Base-by-base conservation (phyloP, 2,329 filamentous ascomycete genomes). In the Arthrobotrys sphaeroides region DNA sequence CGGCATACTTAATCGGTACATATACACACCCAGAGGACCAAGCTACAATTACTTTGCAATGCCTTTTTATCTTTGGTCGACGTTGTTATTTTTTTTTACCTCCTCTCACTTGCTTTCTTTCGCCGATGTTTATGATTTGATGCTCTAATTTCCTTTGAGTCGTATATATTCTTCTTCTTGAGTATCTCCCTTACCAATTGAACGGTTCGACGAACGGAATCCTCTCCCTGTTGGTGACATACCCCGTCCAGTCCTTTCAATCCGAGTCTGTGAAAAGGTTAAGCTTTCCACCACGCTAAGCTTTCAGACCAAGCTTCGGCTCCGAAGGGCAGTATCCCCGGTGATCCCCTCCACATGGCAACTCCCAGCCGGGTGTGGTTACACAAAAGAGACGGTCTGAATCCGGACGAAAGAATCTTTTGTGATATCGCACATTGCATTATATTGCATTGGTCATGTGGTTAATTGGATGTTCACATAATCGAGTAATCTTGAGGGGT, bases 21-120 rank as follows among this genome's bases (percentile, higher is more conserved):
- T 55, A 55, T 55, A 55, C 51, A n/a, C n/a, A 55, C 31, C 51
- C 18, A 16, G 31, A 28, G 51, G 51, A 55, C n/a, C n/a, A n/a
- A 55, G 26, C 47, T 33, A 53, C 13, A 33, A 10, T 10, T 33
- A 33, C 31, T 24, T n/a, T 13, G 31, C 51, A 55, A 55, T 55
- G 51, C 24, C 18, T 13, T 20, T 53, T 36, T 55, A 18, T 13
- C n/a, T 33, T 18, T 47, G 51, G 10, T 24, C 18, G 38, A 55
- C 31, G 28, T 55, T 18, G 9, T 22, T 38, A 10, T 6, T 33
- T 18, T 5, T 45, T 45, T 45, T 4, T 4, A 5, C 33, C 26
- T 53, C 10, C 28, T 33, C 10, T 33, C 10, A 33, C 28, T 53
- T 31, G 7, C 5, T 33, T 38, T 38, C 36, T 20, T 38, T 38